A percentile compares a stretch with the other conserved stretches of the same genome.
phyloP scores from a whole-genome alignment of 345 rosid genomes.

The Cardamine occulta region DNA sequence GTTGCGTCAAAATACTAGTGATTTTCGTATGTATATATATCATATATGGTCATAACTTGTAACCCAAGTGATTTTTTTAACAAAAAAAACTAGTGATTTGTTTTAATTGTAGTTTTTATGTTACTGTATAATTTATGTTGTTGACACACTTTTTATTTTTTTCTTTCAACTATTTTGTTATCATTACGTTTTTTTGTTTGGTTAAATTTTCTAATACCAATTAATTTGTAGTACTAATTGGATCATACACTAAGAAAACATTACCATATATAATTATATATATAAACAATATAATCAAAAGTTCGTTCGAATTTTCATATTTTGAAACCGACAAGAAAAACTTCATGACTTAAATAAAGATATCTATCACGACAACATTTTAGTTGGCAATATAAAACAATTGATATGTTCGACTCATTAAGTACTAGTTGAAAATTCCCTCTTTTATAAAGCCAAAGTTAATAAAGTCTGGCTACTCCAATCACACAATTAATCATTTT shows the following conservation, averaged over 20 bases:
- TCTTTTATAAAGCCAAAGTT: slow-evolving; percentile 15
- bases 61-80: no score
- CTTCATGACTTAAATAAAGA: slow-evolving; percentile 11
- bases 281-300: neutral
- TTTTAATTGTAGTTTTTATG: no score
- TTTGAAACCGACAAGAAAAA: slow-evolving; percentile 10
- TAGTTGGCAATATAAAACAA: slow-evolving; percentile 31
- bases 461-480: slow-evolving; percentile 29
- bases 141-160: no score
- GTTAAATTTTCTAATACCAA: neutral
- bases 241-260: neutral
- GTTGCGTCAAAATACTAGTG: no score
- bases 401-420: slow-evolving; percentile 27
- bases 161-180: neutral
- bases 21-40: no score
- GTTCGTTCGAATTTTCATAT: neutral
- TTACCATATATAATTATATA: neutral
- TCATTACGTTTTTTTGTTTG: neutral
- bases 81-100: no score
- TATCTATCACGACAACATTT: slow-evolving; percentile 7
- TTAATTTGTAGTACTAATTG: neutral
- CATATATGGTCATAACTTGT: no score
- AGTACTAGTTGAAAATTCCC: slow-evolving; percentile 25
- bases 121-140: no score
- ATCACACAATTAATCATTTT: slow-evolving; percentile 31